Conservation (phyloP, 140 eudicot genomes). For the Erigeron philadelphicus region DNA sequence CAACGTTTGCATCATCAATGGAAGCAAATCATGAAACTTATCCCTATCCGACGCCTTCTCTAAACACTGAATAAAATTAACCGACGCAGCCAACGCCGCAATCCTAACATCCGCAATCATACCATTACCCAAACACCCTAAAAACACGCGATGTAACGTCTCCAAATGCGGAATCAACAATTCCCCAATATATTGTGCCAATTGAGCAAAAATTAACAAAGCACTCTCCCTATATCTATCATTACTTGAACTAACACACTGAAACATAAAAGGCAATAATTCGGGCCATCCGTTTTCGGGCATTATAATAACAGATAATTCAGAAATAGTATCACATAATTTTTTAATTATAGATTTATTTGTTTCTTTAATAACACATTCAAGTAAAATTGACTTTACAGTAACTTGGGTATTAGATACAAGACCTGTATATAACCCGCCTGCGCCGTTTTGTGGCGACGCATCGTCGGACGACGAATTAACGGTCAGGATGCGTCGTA, state of each 20-base stretch:
- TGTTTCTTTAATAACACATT: slow-evolving; percentile 33
- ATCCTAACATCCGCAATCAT: slow-evolving; percentile 42
- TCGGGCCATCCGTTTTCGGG: slow-evolving; percentile 60
- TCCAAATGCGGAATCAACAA: slow-evolving; percentile 39
- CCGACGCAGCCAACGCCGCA: slow-evolving; percentile 49
- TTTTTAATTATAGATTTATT: slow-evolving; percentile 43
- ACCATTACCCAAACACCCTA: slow-evolving; percentile 34
- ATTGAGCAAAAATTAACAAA: slow-evolving; percentile 50
- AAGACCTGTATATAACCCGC: slow-evolving; percentile 33
- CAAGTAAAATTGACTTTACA: slow-evolving; percentile 35
- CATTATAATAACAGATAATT: slow-evolving; percentile 40
- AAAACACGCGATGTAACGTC: slow-evolving; percentile 47
- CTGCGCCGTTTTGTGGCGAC: background rate
- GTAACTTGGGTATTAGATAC: slow-evolving; percentile 31
- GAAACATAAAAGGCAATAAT: slow-evolving; percentile 57
- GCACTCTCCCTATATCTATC: slow-evolving; percentile 39
- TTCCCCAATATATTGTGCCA: slow-evolving; percentile 54
- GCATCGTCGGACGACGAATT: background rate
- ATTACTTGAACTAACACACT: slow-evolving; percentile 44
- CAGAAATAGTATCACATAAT: slow-evolving; percentile 58
- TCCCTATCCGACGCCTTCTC: slow-evolving; percentile 47
- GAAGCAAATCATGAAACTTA: slow-evolving; percentile 51
- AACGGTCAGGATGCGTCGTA: slow-evolving; percentile 50
- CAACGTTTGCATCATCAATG: slow-evolving; percentile 59
- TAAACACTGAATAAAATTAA: slow-evolving; percentile 55